Conservation (phyloP, 2,329 filamentous ascomycete species). For the Colletotrichum truncatum region DNA sequence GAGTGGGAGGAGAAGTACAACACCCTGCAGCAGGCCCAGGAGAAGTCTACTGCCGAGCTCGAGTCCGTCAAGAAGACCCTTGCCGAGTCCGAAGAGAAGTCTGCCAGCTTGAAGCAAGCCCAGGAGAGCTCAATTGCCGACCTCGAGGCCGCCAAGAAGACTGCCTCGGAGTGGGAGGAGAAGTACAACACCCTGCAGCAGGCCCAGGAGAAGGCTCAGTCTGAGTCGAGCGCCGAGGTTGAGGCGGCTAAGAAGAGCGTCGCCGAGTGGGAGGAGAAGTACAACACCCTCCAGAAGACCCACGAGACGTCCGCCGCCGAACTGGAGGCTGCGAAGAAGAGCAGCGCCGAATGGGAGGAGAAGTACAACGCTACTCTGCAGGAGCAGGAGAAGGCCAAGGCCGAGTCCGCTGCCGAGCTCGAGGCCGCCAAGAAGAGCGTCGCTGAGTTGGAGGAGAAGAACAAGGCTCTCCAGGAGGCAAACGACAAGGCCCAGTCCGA, state of each 20-base stretch:
- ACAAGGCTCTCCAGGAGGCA: constrained; percentile 37
- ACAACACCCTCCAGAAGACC: constrained; percentile 33
- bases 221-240: no score
- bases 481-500: constrained; percentile 38
- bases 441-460: constrained; percentile 42
- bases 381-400: constrained; percentile 35
- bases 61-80: constrained; percentile 17
- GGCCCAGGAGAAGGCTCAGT: no score
- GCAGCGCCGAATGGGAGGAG: constrained; percentile 36
- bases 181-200: constrained; percentile 35
- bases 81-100: constrained; percentile 36
- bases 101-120: constrained; percentile 28
- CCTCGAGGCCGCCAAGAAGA: constrained; percentile 20
- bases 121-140: constrained; percentile 29
- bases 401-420: constrained; percentile 35
- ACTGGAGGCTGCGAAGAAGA: constrained; percentile 33
- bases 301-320: constrained; percentile 24
- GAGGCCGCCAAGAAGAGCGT: constrained; percentile 35
- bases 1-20: no score
- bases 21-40: constrained; percentile 32
- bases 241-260: no score
- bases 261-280: no score
- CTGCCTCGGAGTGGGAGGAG: constrained; percentile 34
- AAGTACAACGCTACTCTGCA: constrained; percentile 39
- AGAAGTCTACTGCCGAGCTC: constrained; percentile 16